A percentile compares a stretch with the other conserved stretches of the same genome.
These are phyloP conservation scores for Oemleria cerasiformis DNA, from an alignment of 306 rosid genomes.

Conservation along the genomic window DNA sequence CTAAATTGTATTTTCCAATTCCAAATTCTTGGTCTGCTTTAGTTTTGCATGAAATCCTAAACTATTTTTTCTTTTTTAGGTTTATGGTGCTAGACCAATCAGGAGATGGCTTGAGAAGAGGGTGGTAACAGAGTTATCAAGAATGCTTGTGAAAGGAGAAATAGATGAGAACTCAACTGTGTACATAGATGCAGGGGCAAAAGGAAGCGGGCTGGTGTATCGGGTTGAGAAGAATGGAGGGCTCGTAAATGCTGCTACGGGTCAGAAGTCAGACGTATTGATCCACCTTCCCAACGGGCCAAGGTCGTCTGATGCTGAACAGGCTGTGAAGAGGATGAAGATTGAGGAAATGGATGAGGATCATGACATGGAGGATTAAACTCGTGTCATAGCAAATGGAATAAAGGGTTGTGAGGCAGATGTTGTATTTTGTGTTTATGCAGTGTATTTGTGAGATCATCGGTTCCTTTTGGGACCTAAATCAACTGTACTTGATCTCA, in stretches of 20 bases:
- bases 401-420: not conserved
- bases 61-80: constrained; percentile 32
- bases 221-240: constrained; percentile 85
- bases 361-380: constrained; percentile 49
- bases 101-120: constrained; percentile 94
- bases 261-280: constrained; percentile 64
- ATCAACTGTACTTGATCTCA: not conserved
- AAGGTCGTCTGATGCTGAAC: constrained; percentile 45
- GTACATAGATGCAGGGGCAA: constrained; percentile 66
- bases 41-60: not conserved
- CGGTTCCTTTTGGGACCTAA: not conserved
- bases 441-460: not conserved
- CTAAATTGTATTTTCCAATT: not conserved
- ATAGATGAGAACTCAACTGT: constrained; percentile 93
- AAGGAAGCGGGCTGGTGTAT: constrained; percentile 43
- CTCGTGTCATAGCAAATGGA: not conserved
- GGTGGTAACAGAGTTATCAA: constrained; percentile 85
- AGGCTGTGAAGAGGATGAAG: constrained; percentile 79
- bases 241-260: constrained; percentile 63
- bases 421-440: not conserved
- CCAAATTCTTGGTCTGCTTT: not conserved
- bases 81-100: constrained; percentile 84
- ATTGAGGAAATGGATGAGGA: constrained; percentile 69
- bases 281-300: constrained; percentile 57
- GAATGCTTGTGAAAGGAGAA: constrained; percentile 77